Conservation (phyloP, 2,329 filamentous ascomycete species). For the Colletotrichum sp. region DNA sequence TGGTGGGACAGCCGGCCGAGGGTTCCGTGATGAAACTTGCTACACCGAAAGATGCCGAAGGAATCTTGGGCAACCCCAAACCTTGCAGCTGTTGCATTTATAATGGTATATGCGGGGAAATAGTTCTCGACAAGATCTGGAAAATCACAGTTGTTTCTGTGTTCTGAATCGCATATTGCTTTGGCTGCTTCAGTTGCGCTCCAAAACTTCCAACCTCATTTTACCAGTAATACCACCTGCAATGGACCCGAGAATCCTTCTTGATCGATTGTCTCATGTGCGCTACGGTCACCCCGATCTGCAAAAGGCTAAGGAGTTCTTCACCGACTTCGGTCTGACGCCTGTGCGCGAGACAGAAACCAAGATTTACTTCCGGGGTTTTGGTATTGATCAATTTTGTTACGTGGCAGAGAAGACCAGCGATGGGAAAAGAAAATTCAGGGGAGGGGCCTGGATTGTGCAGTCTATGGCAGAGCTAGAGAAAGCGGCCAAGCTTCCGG, state of each 20-base stretch:
- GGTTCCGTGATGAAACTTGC: background rate
- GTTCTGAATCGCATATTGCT: background rate
- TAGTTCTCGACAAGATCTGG: background rate
- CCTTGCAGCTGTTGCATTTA: background rate
- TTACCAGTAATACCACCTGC: background rate
- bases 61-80: background rate
- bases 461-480: background rate
- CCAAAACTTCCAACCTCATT: background rate
- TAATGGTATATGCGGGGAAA: background rate
- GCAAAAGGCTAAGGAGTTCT: background rate
- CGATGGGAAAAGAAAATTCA: background rate
- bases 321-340: background rate
- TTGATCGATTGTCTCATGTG: background rate
- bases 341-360: background rate
- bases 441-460: background rate
- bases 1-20: background rate
- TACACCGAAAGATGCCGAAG: background rate
- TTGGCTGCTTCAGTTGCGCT: background rate
- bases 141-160: background rate
- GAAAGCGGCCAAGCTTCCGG: background rate
- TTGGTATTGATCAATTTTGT: background rate
- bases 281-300: background rate
- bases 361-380: background rate
- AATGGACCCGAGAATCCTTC: background rate
- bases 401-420: background rate